Base-by-base conservation (phyloP, 495 filamentous ascomycete species). In the Melanomma pulvis-pyrius region DNA sequence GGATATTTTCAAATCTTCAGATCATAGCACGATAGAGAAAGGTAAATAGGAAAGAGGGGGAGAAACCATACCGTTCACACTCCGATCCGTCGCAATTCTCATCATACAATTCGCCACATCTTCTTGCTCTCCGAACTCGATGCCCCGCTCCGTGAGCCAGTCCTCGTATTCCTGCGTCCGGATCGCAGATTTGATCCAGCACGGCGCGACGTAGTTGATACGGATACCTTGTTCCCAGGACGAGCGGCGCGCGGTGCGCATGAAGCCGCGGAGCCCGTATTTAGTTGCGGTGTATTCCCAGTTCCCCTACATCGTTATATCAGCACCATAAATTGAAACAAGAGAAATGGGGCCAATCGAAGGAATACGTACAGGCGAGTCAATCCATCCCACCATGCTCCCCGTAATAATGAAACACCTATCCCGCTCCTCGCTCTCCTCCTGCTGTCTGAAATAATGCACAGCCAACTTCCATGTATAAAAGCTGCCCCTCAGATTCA, bases 131-230 rank as follows among this genome's bases (percentile, higher is more conserved):
- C 51, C 51, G 19, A 55, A 55, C 29, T 55, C 51, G n/a, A 55
- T 55, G 2, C 51, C 51, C n/a, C 30, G 25, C 25, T 55, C 28
- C 13, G 28, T 36, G 17, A 55, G 30, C 51, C 51, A 55, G 17
- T 55, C 19, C 51, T 55, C 51, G 22, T 55, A 55, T n/a, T 55
- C 51, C 15, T 24, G 2, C n/a, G 51, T 55, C 19, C 51, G 25
- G n/a, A 55, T 55, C 2, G 51, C 51, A n/a, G 21, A 26, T 36
- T 55, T 55, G 51, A 55, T 55, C 51, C 51, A 55, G 19, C 51
- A 55, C n/a, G 51, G 51, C n/a, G 51, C 51, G 11, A 55, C 51
- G 21, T 55, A 55, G 34, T 55, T 55, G 51, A 55, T 55, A 12
- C 51, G 25, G 51, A 55, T 55, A 24, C 51, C 51, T 29, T 55